phyloP scores from a whole-genome alignment of 768 basidiomycete genomes.

The Leucocoprinus birnbaumii region DNA sequence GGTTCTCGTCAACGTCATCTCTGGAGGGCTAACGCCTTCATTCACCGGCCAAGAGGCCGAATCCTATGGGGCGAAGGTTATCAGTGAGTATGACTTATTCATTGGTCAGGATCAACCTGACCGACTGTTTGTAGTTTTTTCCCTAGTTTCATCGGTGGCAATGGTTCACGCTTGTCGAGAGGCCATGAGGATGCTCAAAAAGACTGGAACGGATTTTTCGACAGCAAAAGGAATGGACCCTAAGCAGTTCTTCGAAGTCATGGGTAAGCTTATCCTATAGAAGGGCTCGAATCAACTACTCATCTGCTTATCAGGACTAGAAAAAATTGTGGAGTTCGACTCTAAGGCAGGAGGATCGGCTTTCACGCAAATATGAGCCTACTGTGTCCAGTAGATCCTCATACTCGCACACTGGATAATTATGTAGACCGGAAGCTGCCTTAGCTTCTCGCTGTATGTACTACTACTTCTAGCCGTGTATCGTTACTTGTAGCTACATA shows the following conservation, averaged over 20 bases:
- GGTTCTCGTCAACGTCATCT: constrained; percentile 79
- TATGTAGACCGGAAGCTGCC: too few species aligned
- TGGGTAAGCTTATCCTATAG: constrained; percentile 41
- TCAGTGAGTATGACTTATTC: constrained; percentile 47
- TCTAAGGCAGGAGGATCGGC: constrained; percentile 16
- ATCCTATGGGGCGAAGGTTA: constrained; percentile 69
- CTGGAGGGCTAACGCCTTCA: constrained; percentile 72
- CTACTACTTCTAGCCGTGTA: too few species aligned
- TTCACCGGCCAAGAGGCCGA: constrained; percentile 72
- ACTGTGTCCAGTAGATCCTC: too few species aligned
- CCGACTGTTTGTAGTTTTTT: constrained; percentile 50
- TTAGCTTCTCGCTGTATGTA: too few species aligned
- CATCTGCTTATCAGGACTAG: constrained; percentile 10
- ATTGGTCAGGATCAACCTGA: background rate
- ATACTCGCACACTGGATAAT: too few species aligned
- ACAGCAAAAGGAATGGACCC: constrained; percentile 69
- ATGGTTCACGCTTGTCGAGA: constrained; percentile 75
- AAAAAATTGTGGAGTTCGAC: constrained; percentile 15
- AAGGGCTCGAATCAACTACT: background rate
- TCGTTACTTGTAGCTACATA: too few species aligned
- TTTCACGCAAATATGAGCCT: constrained; percentile 11
- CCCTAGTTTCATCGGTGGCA: constrained; percentile 72
- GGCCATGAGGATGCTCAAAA: constrained; percentile 74
- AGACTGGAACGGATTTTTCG: constrained; percentile 72
- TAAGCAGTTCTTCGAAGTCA: constrained; percentile 73